Evolutionary conservation across 306 rosid genomes (phyloP), one percentile per base, ranked within the genome.

Genomic region (Sphenostylis stenocarpa): DNA sequence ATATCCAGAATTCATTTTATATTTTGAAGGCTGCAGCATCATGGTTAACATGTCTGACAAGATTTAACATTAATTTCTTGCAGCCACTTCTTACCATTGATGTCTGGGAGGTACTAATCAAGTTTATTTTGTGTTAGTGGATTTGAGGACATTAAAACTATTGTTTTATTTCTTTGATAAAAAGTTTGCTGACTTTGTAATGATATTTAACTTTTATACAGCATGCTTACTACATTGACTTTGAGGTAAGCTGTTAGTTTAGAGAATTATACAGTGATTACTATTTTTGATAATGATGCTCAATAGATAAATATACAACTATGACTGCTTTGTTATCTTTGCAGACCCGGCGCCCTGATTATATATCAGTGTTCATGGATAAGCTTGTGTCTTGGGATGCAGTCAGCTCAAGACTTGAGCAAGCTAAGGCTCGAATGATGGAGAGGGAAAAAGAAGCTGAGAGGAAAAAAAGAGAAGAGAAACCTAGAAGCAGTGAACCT

Each of bases 181-280:
- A 55, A 26, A 5, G 41, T 58, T 77, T 3, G 6, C 88, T 87
- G 31, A 85, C 80, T 49, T 78, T 67, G 24, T 14, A 17, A 21
- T 49, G 23, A 55, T 38, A 14, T 72, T 41, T 71, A 72, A 33
- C 85, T 75, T 81, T 72, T 84, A 29, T 79, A 51, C 97, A 91
- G 98, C 98, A 94, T 86, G 91, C 98, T 77, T 91, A 90, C 90
- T 94, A 87, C 89, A 90, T 94, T 3, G 97, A 94, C 74, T 90
- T 78, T 84, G 91, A 82, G 96, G 98, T 94, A 64, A 94, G 89
- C 70, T 77, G 45, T 7, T 28, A 6, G 38, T 69, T 77, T 61
- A 67, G 38, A 77, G 24, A 62, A 81, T 75, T 41, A 17, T 15
- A 48, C 71, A 24, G 11, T 77, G 56, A 33, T 45, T 16, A 36